phyloP scores from a whole-genome alignment of 1,284 basidiomycete genomes.

The Taiwanofungus camphoratus region DNA sequence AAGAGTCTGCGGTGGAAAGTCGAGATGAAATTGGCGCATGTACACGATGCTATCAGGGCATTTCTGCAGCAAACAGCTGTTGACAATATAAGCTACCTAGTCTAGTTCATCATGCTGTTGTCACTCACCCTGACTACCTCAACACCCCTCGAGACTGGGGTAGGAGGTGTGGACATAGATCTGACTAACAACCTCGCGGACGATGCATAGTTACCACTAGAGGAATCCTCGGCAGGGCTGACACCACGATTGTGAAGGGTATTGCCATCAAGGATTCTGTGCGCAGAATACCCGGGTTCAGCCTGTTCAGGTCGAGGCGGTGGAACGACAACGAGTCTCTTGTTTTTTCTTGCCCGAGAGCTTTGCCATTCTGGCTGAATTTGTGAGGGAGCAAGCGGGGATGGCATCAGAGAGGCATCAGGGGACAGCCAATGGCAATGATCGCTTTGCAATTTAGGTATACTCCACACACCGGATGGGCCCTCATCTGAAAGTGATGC shows the following conservation, averaged over 20 bases:
- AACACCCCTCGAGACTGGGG: conserved; percentile 7
- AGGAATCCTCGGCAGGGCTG: not conserved
- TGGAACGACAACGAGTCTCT: conserved; percentile 1
- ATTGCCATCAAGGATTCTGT: conserved; percentile 1
- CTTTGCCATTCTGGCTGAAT: not conserved
- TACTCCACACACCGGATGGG: too few species aligned
- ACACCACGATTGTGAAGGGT: conserved; percentile 1
- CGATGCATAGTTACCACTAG: not conserved
- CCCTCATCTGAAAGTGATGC: too few species aligned
- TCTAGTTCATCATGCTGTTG: not conserved
- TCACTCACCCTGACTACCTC: conserved; percentile 13
- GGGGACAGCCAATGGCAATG: too few species aligned
- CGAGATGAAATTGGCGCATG: too few species aligned
- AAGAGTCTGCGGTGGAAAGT: too few species aligned
- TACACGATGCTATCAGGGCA: conserved; percentile 14
- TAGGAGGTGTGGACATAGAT: conserved; percentile 21
- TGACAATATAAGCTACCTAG: not conserved
- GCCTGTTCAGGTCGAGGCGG: not conserved
- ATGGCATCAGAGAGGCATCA: too few species aligned
- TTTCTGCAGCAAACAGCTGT: conserved; percentile 22
- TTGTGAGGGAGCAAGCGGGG: not conserved
- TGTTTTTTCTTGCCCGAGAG: not conserved
- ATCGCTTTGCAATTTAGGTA: too few species aligned
- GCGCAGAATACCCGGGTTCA: not conserved
- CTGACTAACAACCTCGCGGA: conserved; percentile 12